Base-by-base conservation (phyloP, 352 stramenopile species). In the Phytopythium mirpurense region DNA sequence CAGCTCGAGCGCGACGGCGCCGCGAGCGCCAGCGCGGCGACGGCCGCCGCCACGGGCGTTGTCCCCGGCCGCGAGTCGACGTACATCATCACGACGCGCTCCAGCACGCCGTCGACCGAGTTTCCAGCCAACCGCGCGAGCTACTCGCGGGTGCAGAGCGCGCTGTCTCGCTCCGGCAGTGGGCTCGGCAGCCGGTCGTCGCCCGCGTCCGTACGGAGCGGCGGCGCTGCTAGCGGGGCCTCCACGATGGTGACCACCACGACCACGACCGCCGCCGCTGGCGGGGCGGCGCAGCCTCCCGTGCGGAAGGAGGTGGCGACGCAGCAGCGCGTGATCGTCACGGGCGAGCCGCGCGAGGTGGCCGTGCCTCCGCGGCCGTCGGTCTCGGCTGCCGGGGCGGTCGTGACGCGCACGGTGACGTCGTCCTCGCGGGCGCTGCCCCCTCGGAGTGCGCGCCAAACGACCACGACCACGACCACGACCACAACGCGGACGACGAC, bases 1-100 rank as follows among this genome's bases (percentile, higher is more conserved):
- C 63, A 76, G 29, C 53, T 84, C 15, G 48, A 74, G 7, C 60
- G 63, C 9, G 51, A 63, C 2, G 59, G 63, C 29, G 57, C 23
- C 19, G 65, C 57, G 5, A 63, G 29, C 26, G 45, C 10, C 36
- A 26, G 15, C 14, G 26, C 29, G 6, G n/a, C 45, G 10, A 26
- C 26, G 8, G 2, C 45, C 0, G 31, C 32, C 10, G 35, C 32
- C 16, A 34, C 32, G 10, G 34, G n/a, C 3, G 47, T 11, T 15
- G 29, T 16, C 5, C 11, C 29, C 21, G n/a, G 45, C 10, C 47
- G 47, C 47, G 47, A 54, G 34, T 54, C 47, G 12, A 44, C 47
- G 14, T 54, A 32, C 47, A 43, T 44, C 47, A 54, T 54, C 35
- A 54, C 47, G 21, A 54, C 47, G 19, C 31, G 47, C 32, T 42